Evolutionary conservation across 345 rosid genomes (phyloP).

Genomic region (Melastoma malabathricum): DNA sequence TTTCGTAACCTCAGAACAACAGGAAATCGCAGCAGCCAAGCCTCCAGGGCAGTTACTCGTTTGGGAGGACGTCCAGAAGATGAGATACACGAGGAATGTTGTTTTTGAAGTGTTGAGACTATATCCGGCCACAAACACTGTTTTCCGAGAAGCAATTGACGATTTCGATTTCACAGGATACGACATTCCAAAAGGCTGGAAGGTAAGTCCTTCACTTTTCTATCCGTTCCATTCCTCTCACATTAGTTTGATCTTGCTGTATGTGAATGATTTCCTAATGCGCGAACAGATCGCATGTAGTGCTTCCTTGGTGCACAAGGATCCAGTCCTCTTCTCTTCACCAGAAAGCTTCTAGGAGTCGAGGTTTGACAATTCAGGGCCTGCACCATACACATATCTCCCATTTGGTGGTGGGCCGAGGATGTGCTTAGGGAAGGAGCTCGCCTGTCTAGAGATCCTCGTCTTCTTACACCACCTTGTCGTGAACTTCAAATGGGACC

Average conservation of each 20-base stretch:
- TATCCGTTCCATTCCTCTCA: background rate
- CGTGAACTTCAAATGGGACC: conserved; percentile 14
- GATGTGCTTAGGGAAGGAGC: conserved; percentile 17
- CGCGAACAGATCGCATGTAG: conserved; percentile 1
- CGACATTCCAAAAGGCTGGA: conserved; percentile 39
- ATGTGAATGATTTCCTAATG: background rate
- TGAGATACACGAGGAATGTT: conserved; percentile 10
- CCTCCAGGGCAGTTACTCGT: conserved; percentile 2
- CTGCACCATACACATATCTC: conserved; percentile 5
- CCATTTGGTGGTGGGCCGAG: conserved; percentile 19
- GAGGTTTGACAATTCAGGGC: conserved; percentile 9
- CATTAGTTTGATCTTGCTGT: background rate
- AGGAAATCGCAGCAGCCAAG: conserved; percentile 4
- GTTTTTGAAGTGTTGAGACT: conserved; percentile 4
- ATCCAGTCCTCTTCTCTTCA: conserved; percentile 8
- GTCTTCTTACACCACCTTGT: conserved; percentile 15
- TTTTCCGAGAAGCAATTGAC: conserved; percentile 16
- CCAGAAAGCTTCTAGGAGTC: conserved; percentile 9
- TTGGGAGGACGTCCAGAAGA: conserved; percentile 7
- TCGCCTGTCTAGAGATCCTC: conserved; percentile 9
- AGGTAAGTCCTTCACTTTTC: conserved; percentile 7
- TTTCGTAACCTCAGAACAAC: conserved; percentile 1
- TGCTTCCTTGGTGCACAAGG: conserved; percentile 3
- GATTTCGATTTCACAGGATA: conserved; percentile 25
- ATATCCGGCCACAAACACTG: background rate